Percentiles rank a stretch among this genome's conserved stretches.
Evolutionary conservation across 257 asterid species (phyloP).

Genomic region (Plantago elongata): DNA sequence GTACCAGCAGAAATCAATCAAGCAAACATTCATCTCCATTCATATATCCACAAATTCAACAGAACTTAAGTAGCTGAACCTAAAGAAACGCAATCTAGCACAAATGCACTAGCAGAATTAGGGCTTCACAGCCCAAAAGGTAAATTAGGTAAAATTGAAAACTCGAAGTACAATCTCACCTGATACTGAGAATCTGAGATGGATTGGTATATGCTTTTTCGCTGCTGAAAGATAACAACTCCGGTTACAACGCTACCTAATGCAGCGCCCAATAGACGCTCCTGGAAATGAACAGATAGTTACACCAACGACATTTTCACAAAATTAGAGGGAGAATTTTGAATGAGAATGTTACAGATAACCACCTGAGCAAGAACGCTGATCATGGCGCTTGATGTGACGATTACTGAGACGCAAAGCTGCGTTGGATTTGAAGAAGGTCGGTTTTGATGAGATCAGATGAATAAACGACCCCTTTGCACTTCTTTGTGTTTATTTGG

Average conservation of each 20-base stretch:
- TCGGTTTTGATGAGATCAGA: too few species aligned
- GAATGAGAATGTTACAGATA: not conserved
- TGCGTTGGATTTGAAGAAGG: conserved; percentile 1
- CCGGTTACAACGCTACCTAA: conserved; percentile 44
- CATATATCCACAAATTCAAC: too few species aligned
- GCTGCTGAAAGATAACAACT: conserved; percentile 44
- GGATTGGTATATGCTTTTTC: conserved; percentile 40
- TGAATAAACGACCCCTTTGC: too few species aligned
- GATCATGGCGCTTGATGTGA: conserved; percentile 37
- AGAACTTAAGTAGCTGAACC: too few species aligned
- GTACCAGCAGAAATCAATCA: too few species aligned
- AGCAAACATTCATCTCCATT: too few species aligned
- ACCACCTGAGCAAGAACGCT: conserved; percentile 67
- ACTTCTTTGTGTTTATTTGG: too few species aligned
- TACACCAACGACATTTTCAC: not conserved
- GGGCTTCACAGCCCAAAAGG: not conserved
- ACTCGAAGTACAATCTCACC: conserved; percentile 6
- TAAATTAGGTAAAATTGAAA: not conserved
- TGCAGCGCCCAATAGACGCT: conserved; percentile 65
- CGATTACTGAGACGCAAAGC: too few species aligned
- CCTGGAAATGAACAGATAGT: conserved; percentile 30
- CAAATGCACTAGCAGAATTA: not conserved
- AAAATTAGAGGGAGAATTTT: not conserved
- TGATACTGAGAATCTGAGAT: conserved; percentile 36
- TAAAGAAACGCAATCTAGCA: not conserved